Evolutionary conservation across 257 asterid species (phyloP).

Genomic region (Lycium barbarum): DNA sequence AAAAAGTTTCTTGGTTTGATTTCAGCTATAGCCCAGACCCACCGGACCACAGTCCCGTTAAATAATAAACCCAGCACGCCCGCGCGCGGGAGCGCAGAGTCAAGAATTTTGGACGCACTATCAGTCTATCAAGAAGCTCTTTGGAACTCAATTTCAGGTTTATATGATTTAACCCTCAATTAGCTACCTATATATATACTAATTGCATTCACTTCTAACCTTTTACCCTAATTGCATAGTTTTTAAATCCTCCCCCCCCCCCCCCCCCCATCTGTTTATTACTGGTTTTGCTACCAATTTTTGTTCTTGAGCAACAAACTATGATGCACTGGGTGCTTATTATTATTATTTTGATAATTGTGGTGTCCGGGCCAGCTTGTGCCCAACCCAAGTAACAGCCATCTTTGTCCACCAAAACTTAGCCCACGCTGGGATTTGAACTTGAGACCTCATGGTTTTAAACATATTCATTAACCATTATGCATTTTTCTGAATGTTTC

Average conservation of each 20-base stretch:
- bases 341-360: too few relatives aligned
- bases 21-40: too few relatives aligned
- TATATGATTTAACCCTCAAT: background rate
- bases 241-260: background rate
- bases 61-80: background rate
- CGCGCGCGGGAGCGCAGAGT: background rate
- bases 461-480: background rate
- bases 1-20: too few relatives aligned
- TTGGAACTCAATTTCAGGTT: conserved; percentile 25
- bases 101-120: background rate
- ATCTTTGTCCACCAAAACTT: background rate
- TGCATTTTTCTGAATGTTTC: conserved; percentile 5
- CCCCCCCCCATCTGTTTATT: background rate
- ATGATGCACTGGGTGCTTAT: background rate
- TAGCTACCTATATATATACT: background rate
- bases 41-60: too few relatives aligned
- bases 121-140: too few relatives aligned
- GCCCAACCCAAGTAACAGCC: background rate
- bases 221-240: background rate
- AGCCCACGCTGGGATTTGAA: background rate
- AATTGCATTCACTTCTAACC: background rate
- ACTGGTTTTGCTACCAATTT: background rate
- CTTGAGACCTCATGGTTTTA: background rate
- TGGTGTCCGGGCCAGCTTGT: background rate
- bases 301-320: background rate